A percentile compares a stretch with the other conserved stretches of the same genome.
phyloP scores from a whole-genome alignment of 148 eudicot genomes.

The Arbutus unedo region DNA sequence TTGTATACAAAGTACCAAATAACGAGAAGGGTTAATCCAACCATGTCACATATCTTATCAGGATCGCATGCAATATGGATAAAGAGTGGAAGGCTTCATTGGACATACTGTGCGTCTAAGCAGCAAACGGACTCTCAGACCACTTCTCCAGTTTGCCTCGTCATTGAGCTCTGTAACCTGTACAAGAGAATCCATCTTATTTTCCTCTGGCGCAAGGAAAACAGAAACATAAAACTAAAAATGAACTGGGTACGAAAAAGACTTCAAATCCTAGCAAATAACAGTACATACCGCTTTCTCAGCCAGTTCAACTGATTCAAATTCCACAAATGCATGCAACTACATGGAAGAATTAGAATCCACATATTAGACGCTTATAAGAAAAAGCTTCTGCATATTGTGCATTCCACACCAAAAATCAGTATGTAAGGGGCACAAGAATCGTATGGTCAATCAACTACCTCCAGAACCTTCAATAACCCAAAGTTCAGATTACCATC shows the following conservation, averaged over 20 bases:
- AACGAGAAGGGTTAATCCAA: not conserved
- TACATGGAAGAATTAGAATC: slow-evolving; percentile 27
- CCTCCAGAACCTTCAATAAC: not conserved
- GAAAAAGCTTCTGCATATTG: not conserved
- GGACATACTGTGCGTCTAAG: slow-evolving; percentile 53
- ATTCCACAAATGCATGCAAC: slow-evolving; percentile 98
- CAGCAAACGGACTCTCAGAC: slow-evolving; percentile 83
- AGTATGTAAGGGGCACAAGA: not conserved
- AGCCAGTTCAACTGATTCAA: slow-evolving; percentile 81
- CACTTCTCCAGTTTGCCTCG: slow-evolving; percentile 89
- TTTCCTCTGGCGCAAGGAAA: not conserved
- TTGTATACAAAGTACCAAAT: not conserved
- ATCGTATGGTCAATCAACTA: not conserved
- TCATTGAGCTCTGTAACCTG: slow-evolving; percentile 77
- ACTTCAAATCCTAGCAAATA: not conserved
- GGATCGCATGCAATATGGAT: not conserved
- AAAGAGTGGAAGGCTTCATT: slow-evolving; percentile 1
- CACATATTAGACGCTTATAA: not conserved
- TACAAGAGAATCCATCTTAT: slow-evolving; percentile 12
- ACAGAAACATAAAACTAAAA: not conserved
- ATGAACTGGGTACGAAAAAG: not conserved
- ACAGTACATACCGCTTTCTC: slow-evolving; percentile 80
- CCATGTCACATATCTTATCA: not conserved
- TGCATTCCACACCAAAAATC: not conserved
- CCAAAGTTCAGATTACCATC: not conserved